These are phyloP conservation scores for Zymoseptoria brevis DNA, from an alignment of 2,329 filamentous ascomycete species.

Conservation along the genomic window DNA sequence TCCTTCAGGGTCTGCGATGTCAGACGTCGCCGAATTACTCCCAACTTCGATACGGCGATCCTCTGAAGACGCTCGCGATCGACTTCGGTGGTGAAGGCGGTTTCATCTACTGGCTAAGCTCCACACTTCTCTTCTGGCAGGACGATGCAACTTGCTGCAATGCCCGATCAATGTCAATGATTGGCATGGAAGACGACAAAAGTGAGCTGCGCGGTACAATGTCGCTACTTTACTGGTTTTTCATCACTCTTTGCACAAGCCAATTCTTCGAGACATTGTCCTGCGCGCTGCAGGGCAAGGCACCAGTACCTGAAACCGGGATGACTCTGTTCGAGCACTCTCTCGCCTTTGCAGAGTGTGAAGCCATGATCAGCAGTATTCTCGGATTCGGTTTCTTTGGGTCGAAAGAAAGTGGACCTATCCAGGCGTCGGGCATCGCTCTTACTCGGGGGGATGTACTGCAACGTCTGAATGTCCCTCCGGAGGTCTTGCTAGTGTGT, in stretches of 20 bases:
- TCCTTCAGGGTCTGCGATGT: conserved; percentile 83
- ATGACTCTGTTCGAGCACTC: conserved; percentile 98
- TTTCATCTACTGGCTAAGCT: conserved; percentile 65
- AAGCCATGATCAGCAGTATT: conserved; percentile 74
- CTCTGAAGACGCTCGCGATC: conserved; percentile 35
- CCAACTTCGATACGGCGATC: conserved; percentile 39
- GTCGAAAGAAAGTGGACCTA: conserved; percentile 33
- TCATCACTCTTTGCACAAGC: conserved; percentile 60
- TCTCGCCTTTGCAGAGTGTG: conserved; percentile 89
- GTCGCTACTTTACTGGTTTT: conserved; percentile 66
- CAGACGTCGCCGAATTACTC: conserved; percentile 57
- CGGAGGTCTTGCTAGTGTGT: conserved; percentile 78
- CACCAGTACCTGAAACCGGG: conserved; percentile 74
- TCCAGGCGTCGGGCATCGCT: conserved; percentile 13
- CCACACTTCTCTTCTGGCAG: conserved; percentile 63
- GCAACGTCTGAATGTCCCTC: conserved; percentile 74
- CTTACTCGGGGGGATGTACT: conserved; percentile 48
- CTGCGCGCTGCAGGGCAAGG: conserved; percentile 77
- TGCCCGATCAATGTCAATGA: conserved; percentile 63
- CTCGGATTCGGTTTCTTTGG: conserved; percentile 66
- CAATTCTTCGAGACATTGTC: conserved; percentile 85
- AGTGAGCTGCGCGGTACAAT: conserved; percentile 63
- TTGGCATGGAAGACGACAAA: conserved; percentile 40
- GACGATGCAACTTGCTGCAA: conserved; percentile 67
- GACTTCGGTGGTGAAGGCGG: conserved; percentile 53